Evolutionary conservation across 768 basidiomycete genomes (phyloP), one percentile per base, ranked within the genome.

Genomic region (Cystofilobasidium capitatum): DNA sequence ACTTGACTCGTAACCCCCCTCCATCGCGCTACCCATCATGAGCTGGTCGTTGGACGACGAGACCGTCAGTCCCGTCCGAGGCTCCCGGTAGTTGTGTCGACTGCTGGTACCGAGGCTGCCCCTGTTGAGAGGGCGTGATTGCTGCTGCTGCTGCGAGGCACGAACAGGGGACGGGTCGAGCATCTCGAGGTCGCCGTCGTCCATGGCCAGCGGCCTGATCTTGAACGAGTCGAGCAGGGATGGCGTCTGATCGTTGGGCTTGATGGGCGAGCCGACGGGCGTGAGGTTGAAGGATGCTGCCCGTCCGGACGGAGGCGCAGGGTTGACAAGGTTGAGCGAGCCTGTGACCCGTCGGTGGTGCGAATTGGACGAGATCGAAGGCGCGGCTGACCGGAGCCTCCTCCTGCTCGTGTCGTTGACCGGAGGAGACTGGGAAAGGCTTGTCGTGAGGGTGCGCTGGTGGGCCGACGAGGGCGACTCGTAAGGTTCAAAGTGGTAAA

Each of bases 401-500:
- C 58, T 14, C 22, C 45, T n/a, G 35, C 35, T 16, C 63, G 51
- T 3, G 49, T 24, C 33, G 47, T 39, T 33, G 58, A 39, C 10
- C 45, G 7, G 33, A n/a, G 40, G 29, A 5, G 51, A 8, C 1
- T 26, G 51, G 29, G 51, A 33, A 7, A 22, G 40, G 40, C 10
- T 5, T 6, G 51, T 33, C 29, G 65, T 58, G 7, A 57, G 64
- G 1, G 54, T 45, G 17, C 49, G 62, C 29, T 63, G 62, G 47
- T 49, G 62, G 47, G 47, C 24, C 42, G 63, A 37, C 9, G 63
- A 57, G 51, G 54, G 65, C 33, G 65, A 66, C 16, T 24, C 42
- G 65, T 49, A 60, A 12, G 65, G 58, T 14, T 66, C 65, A 45
- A 45, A 51, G 35, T 20, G 29, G 45, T 58, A 58, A n/a, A 54